phyloP scores from a whole-genome alignment of 2,329 filamentous ascomycete genomes.

The Penicillium sp. region DNA sequence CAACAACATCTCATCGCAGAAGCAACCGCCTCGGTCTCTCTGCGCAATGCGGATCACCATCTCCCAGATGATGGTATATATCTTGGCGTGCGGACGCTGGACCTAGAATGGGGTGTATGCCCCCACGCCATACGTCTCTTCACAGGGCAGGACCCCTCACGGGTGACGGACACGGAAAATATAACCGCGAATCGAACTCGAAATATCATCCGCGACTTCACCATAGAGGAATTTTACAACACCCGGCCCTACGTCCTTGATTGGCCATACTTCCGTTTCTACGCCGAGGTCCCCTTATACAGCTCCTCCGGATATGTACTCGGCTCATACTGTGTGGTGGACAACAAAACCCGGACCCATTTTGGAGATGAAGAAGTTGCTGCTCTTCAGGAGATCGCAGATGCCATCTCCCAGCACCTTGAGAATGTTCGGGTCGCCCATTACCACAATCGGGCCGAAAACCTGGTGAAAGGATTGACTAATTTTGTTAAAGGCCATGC shows the following conservation, averaged over 20 bases:
- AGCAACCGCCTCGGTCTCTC: slow-evolving; percentile 46
- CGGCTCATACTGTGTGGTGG: slow-evolving; percentile 60
- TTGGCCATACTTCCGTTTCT: slow-evolving; percentile 43
- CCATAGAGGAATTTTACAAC: slow-evolving; percentile 34
- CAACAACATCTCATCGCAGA: slow-evolving; percentile 56
- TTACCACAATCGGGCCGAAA: slow-evolving; percentile 52
- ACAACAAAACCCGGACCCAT: slow-evolving; percentile 26
- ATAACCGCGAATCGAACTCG: slow-evolving; percentile 31
- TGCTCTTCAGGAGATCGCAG: slow-evolving; percentile 46
- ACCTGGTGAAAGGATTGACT: slow-evolving; percentile 1
- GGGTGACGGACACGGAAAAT: slow-evolving; percentile 16
- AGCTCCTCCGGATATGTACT: slow-evolving; percentile 56
- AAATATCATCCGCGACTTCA: slow-evolving; percentile 37
- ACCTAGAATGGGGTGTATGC: slow-evolving; percentile 24
- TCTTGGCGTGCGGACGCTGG: slow-evolving; percentile 28
- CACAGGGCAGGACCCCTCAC: slow-evolving; percentile 21
- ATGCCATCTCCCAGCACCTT: slow-evolving; percentile 60
- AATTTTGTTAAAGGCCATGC: background rate
- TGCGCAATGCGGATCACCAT: slow-evolving; percentile 33
- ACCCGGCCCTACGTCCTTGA: slow-evolving; percentile 32
- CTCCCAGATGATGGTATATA: slow-evolving; percentile 33
- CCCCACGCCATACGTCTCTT: slow-evolving; percentile 26
- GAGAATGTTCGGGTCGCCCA: slow-evolving; percentile 57
- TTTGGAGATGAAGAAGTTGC: background rate
- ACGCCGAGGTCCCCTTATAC: slow-evolving; percentile 60